Evolutionary conservation across 345 rosid species (phyloP), one percentile per base, ranked within the genome.

Genomic region (Citrus reticulata): DNA sequence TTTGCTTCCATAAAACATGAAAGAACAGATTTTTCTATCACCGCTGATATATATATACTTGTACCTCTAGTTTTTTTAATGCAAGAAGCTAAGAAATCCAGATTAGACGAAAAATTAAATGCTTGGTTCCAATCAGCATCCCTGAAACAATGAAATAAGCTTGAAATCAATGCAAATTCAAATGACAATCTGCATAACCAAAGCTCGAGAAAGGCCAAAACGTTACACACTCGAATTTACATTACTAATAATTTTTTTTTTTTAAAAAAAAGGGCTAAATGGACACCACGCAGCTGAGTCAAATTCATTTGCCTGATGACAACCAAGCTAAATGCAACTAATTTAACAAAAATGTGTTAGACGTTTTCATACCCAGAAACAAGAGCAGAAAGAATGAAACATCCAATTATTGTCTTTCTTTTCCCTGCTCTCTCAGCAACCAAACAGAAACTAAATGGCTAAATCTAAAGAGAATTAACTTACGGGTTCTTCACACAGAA

Each of bases 51-150:
- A 40, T 54, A 72, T 60, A 59, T 57, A 70, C 35, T 32, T 24
- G 68, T 88, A 93, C 99, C 99, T 83, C 32, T 20, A 62, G 93
- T 87, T 80, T 87, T 88, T 65, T 59, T 68, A 54, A 90, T 74
- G 88, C 99, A 93, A 73, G 90, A 62, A 70, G 90, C 79, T 77
- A 95, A 25, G 90, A 95, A 95, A 42, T 84, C 88, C 86, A 91
- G 82, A 83, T 93, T 87, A 62, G 94, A 87, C 22, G 97, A 89
- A 83, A 85, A 95, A 75, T 92, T 90, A 81, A 93, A 93, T 67
- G 99, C 95, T 83, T 74, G 84, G 74, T 92, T 84, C 96, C 97
- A 95, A 78, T 95, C 98, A 79, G 87, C 92, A 4, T 89, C 82
- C 94, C 99, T 95, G 97, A 82, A 84, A 88, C 75, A 74, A 58